Percentiles rank a stretch among this genome's conserved stretches.
These are phyloP conservation scores for Poronia punctata DNA, from an alignment of 495 filamentous ascomycete genomes.

Conservation along the genomic window DNA sequence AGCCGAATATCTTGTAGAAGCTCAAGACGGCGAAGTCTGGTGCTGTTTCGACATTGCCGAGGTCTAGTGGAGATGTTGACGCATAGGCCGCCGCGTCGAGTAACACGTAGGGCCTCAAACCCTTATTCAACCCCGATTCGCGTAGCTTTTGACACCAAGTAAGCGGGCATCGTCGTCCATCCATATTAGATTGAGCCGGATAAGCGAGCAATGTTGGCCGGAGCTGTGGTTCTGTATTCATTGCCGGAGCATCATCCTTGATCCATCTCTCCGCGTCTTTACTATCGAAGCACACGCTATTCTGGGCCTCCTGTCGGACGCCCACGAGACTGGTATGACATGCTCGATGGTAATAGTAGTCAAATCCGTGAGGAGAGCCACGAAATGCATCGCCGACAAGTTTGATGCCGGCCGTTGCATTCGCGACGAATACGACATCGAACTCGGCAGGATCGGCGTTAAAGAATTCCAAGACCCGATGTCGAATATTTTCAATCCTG, in stretches of 20 bases:
- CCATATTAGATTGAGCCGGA: constrained; percentile 90
- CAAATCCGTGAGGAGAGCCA: constrained; percentile 58
- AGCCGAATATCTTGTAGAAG: constrained; percentile 97
- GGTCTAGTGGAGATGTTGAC: constrained; percentile 67
- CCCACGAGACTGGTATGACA: constrained; percentile 87
- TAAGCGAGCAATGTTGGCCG: constrained; percentile 63
- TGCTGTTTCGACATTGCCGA: constrained; percentile 51
- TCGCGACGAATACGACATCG: constrained; percentile 86
- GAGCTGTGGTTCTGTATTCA: constrained; percentile 1
- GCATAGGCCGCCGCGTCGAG: constrained; percentile 87
- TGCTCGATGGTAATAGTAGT: constrained; percentile 77
- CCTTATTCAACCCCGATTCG: constrained; percentile 7
- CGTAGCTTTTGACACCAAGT: constrained; percentile 59
- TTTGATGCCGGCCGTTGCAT: constrained; percentile 88
- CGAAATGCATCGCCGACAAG: constrained; percentile 70
- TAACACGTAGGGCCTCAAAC: constrained; percentile 53
- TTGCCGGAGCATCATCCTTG: constrained; percentile 17
- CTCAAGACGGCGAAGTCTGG: constrained; percentile 87
- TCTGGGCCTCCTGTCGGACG: constrained; percentile 61
- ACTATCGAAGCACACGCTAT: constrained; percentile 62
- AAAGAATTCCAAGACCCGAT: constrained; percentile 69
- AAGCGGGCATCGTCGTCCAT: constrained; percentile 69
- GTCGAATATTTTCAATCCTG: constrained; percentile 68
- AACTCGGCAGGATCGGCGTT: constrained; percentile 77
- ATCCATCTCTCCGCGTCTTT: constrained; percentile 66